Percentiles rank a stretch among this genome's conserved stretches.
Conservation (phyloP, 257 asterid genomes). For the Catharanthus roseus region DNA sequence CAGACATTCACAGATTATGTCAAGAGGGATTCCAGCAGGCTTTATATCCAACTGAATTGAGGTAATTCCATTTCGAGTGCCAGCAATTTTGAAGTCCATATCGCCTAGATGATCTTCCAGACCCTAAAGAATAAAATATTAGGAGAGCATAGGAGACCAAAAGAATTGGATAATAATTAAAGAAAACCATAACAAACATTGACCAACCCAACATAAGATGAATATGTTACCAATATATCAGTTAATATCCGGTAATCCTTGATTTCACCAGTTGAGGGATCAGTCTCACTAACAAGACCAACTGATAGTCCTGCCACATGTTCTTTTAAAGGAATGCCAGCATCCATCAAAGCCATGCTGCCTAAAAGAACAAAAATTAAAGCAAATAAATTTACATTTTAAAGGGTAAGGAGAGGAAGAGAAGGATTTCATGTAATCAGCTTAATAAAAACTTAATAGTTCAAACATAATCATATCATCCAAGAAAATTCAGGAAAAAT, state of each 20-base stretch:
- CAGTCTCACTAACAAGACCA: conserved; percentile 81
- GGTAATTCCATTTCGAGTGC: conserved; percentile 86
- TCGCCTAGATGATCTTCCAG: conserved; percentile 99
- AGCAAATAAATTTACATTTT: background rate
- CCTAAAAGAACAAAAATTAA: conserved; percentile 40
- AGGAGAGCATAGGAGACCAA: background rate
- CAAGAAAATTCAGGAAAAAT: background rate
- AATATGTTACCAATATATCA: conserved; percentile 71
- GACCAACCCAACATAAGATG: conserved; percentile 2
- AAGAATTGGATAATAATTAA: background rate
- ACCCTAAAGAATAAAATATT: conserved; percentile 45
- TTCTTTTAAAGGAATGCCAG: conserved; percentile 82
- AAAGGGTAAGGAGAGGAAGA: background rate
- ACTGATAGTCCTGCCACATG: conserved; percentile 93
- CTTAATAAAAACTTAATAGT: background rate
- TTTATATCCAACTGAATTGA: conserved; percentile 96
- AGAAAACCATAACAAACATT: background rate
- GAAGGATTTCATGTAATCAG: background rate
- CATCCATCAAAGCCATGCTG: conserved; percentile 99
- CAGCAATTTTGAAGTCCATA: conserved; percentile 98
- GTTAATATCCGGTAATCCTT: conserved; percentile 75
- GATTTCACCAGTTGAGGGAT: conserved; percentile 81
- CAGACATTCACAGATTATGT: conserved; percentile 71
- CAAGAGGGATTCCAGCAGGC: conserved; percentile 96
- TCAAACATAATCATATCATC: background rate